Percentiles rank a stretch among this genome's conserved stretches.
Conservation (phyloP, 2,329 filamentous ascomycete species). For the Colletotrichum australisinense region DNA sequence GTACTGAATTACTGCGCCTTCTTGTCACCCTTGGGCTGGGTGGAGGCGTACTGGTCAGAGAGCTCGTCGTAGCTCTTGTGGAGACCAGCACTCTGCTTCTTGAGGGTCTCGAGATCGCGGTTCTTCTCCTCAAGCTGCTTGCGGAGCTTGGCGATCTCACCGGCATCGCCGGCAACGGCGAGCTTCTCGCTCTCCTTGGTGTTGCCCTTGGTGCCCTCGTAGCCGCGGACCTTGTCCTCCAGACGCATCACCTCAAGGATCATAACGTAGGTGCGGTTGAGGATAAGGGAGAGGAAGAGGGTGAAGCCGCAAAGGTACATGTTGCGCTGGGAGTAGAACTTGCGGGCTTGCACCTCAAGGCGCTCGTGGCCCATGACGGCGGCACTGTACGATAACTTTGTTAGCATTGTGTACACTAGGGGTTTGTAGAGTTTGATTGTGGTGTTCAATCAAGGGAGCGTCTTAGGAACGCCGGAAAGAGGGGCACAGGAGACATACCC, state of each 20-base stretch:
- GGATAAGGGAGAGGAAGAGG: constrained; percentile 96
- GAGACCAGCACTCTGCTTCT: constrained; percentile 91
- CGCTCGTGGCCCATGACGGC: constrained; percentile 90
- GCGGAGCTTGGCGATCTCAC: constrained; percentile 77
- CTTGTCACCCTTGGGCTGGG: constrained; percentile 63
- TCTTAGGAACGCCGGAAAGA: neutral
- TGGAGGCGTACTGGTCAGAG: constrained; percentile 81
- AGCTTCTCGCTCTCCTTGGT: constrained; percentile 79
- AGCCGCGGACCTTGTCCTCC: constrained; percentile 89
- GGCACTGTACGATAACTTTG: constrained; percentile 50
- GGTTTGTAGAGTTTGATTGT: neutral
- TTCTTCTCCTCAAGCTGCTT: constrained; percentile 83
- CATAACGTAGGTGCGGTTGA: constrained; percentile 99
- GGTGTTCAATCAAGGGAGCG: constrained; percentile 12
- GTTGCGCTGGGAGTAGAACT: constrained; percentile 99
- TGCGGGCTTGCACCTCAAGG: constrained; percentile 98
- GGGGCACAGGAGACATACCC: constrained; percentile 55
- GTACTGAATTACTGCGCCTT: constrained; percentile 62
- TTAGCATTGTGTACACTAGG: neutral
- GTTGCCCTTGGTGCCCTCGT: constrained; percentile 69
- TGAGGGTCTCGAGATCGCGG: constrained; percentile 84
- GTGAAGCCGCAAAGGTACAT: constrained; percentile 99
- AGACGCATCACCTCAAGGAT: constrained; percentile 91
- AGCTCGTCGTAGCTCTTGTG: constrained; percentile 87
- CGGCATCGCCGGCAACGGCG: constrained; percentile 77